These are phyloP conservation scores for Metschnikowia gelsemii DNA, from an alignment of 805 yeast species.

Conservation along the genomic window DNA sequence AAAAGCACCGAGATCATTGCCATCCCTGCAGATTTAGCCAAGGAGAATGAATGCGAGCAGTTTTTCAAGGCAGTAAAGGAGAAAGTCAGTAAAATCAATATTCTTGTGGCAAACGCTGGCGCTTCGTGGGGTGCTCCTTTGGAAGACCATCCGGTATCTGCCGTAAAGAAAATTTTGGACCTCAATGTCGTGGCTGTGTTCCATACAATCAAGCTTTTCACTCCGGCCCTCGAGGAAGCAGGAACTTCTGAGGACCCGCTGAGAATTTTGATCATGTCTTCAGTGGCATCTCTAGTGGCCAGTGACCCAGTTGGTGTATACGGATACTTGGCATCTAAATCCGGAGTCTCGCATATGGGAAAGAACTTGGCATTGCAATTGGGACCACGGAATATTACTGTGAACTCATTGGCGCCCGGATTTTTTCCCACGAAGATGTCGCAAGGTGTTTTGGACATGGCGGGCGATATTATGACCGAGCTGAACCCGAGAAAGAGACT, in stretches of 20 bases:
- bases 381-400: slow-evolving; percentile 66
- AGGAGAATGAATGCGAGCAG: slow-evolving; percentile 45
- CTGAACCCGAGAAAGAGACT: slow-evolving; percentile 62
- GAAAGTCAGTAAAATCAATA: slow-evolving; percentile 50
- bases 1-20: slow-evolving; percentile 35
- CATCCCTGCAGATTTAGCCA: slow-evolving; percentile 58
- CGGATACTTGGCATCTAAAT: slow-evolving; percentile 73
- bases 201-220: slow-evolving; percentile 59
- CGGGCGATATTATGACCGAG: slow-evolving; percentile 47
- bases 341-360: slow-evolving; percentile 70
- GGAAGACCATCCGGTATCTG: slow-evolving; percentile 57
- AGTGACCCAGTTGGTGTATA: slow-evolving; percentile 55
- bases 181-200: slow-evolving; percentile 70
- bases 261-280: slow-evolving; percentile 64
- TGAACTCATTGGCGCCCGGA: slow-evolving; percentile 73
- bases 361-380: slow-evolving; percentile 62
- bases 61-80: slow-evolving; percentile 43
- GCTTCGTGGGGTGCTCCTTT: slow-evolving; percentile 75
- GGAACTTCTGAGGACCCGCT: slow-evolving; percentile 58
- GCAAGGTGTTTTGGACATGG: slow-evolving; percentile 54
- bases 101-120: slow-evolving; percentile 75
- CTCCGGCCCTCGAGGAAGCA: slow-evolving; percentile 54
- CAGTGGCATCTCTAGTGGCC: slow-evolving; percentile 55
- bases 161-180: slow-evolving; percentile 60
- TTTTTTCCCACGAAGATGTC: slow-evolving; percentile 78